phyloP scores from a whole-genome alignment of 2,329 filamentous ascomycete genomes.

The Thyridium curvatum region DNA sequence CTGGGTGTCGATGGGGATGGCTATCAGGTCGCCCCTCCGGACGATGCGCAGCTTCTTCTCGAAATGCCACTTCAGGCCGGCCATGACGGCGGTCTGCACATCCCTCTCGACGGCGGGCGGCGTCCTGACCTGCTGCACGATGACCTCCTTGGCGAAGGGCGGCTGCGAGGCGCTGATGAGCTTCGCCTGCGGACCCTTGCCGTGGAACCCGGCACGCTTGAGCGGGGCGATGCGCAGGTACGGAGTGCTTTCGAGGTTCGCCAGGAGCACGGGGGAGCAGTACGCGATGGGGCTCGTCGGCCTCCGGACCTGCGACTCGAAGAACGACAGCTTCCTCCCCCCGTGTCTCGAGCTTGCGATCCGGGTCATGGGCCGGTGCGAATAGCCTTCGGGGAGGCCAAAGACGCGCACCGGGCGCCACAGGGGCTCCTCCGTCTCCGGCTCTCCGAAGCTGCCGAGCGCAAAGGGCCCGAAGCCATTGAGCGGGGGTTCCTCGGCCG shows the following conservation, averaged over 20 bases:
- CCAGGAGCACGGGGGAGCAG: constrained; percentile 77
- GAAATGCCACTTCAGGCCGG: constrained; percentile 83
- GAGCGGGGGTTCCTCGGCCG: constrained; percentile 63
- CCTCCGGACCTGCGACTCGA: constrained; percentile 61
- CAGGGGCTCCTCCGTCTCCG: constrained; percentile 52
- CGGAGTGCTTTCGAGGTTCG: constrained; percentile 73
- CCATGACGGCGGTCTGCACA: constrained; percentile 79
- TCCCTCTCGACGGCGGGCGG: constrained; percentile 81
- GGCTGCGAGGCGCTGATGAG: constrained; percentile 49
- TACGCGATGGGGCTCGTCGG: constrained; percentile 58
- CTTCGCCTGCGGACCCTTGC: constrained; percentile 44
- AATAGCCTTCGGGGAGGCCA: constrained; percentile 73
- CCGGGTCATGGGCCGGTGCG: constrained; percentile 52
- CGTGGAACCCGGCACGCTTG: constrained; percentile 26
- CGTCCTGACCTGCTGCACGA: constrained; percentile 80
- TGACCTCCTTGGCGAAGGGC: constrained; percentile 67
- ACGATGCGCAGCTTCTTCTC: constrained; percentile 76
- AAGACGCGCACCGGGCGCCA: constrained; percentile 88
- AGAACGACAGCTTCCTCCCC: constrained; percentile 52
- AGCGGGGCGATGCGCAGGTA: constrained; percentile 75
- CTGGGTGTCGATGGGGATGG: constrained; percentile 80
- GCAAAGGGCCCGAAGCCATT: constrained; percentile 63
- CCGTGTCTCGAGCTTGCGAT: constrained; percentile 49
- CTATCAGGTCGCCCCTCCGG: constrained; percentile 81
- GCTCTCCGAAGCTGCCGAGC: constrained; percentile 59